phyloP scores from a whole-genome alignment of 169 alveolate genomes.

The Cryptosporidium muris region DNA sequence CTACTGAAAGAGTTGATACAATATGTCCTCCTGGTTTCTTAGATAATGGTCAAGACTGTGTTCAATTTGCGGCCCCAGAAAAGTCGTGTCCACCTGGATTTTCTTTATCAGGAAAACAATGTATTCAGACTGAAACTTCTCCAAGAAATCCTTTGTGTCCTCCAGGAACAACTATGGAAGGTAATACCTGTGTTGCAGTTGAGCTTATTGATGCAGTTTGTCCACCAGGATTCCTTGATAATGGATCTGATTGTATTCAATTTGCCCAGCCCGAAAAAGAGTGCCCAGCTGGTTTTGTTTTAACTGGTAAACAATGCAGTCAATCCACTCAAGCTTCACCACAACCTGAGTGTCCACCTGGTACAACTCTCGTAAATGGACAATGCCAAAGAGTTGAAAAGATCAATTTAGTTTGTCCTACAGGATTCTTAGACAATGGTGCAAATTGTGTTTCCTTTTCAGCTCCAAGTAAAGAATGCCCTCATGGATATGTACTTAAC shows the following conservation, averaged over 20 bases:
- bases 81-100: slow-evolving; percentile 58
- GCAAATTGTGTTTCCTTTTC: slow-evolving; percentile 66
- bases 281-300: slow-evolving; percentile 64
- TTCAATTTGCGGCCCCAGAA: slow-evolving; percentile 65
- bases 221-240: slow-evolving; percentile 66
- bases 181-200: slow-evolving; percentile 36
- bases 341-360: slow-evolving; percentile 66
- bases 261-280: slow-evolving; percentile 68
- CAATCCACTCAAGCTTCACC: slow-evolving; percentile 69
- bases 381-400: slow-evolving; percentile 63
- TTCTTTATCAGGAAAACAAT: slow-evolving; percentile 65
- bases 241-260: slow-evolving; percentile 63
- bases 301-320: slow-evolving; percentile 65
- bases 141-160: slow-evolving; percentile 64
- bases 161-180: slow-evolving; percentile 67
- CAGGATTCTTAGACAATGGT: slow-evolving; percentile 67
- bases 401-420: slow-evolving; percentile 65
- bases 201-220: slow-evolving; percentile 62
- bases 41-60: slow-evolving; percentile 71
- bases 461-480: slow-evolving; percentile 70
- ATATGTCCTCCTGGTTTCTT: slow-evolving; percentile 67
- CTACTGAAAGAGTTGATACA: slow-evolving; percentile 70
- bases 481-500: slow-evolving; percentile 50
- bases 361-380: slow-evolving; percentile 64
- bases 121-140: slow-evolving; percentile 58